Base-by-base conservation (phyloP, 129 eudicot genomes). In the Flaveria trinervia region DNA sequence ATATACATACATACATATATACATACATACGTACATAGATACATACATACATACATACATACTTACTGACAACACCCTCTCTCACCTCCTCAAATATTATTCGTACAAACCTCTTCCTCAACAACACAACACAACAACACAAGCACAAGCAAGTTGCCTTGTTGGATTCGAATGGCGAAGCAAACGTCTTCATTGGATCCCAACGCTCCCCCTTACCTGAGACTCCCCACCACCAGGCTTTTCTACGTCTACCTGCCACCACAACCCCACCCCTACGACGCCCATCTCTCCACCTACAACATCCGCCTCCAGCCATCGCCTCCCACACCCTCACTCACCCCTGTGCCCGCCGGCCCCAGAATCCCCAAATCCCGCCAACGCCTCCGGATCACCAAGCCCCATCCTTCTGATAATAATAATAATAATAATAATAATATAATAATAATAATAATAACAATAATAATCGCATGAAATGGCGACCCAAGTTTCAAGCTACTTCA, bases 311-410 rank as follows among this genome's bases (percentile, higher is more conserved):
- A 55, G 2, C 62, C 62, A 7, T 1, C 22, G 22, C 26, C 28
- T 15, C 18, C 56, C 56, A 50, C 3, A 8, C 25, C 7, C 62
- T 4, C 62, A 18, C 62, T 55, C 2, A 18, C 62, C 28, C 61
- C 28, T 17, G 62, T 55, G 3, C 26, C 28, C 0, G 33, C 72
- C 4, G 79, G 79, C 2, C 79, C 79, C 6, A 65, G 65, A 66
- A n/a, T 62, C 15, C 62, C 79, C 46, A 75, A 75, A 46, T 46
- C 49, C 50, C 9, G 51, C 41, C 41, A 5, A 7, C 41, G 41
- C 41, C 41, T 36, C 41, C 6, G 41, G 41, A 36, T 5, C 7
- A 36, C 41, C 41, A 36, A 36, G 7, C 41, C 41, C 41, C 36
- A 3, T 30, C 36, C 36, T 30, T 30, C 36, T 4, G 4, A 30